phyloP scores from a whole-genome alignment of 768 basidiomycete genomes.

The Tylopilus felleus region DNA sequence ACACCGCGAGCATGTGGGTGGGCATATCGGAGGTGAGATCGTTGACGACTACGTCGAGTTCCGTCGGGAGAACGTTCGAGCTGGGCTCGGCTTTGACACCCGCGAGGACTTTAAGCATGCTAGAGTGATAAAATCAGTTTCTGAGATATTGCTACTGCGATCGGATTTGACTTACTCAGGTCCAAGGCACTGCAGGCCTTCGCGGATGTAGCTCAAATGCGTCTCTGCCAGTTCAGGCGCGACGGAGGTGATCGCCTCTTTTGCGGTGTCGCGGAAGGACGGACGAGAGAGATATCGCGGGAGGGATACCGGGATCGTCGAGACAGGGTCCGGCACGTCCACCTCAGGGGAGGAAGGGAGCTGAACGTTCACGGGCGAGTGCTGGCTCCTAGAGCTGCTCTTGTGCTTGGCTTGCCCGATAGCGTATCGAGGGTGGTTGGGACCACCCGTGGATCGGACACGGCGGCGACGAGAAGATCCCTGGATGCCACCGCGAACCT shows the following conservation, averaged over 20 bases:
- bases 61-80: constrained; percentile 27
- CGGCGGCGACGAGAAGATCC: constrained; percentile 40
- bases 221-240: constrained; percentile 30
- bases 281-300: constrained; percentile 28
- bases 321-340: constrained; percentile 1
- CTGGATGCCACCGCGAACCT: constrained; percentile 30
- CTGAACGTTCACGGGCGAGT: constrained; percentile 28
- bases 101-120: constrained; percentile 32
- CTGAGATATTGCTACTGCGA: neutral
- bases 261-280: constrained; percentile 8
- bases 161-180: constrained; percentile 18
- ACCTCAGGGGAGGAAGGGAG: constrained; percentile 21
- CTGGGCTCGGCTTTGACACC: constrained; percentile 22
- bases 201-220: constrained; percentile 23
- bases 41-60: constrained; percentile 25
- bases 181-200: constrained; percentile 28
- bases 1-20: constrained; percentile 32
- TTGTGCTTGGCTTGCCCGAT: constrained; percentile 40
- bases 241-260: constrained; percentile 12
- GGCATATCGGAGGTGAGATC: constrained; percentile 32
- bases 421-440: constrained; percentile 32
- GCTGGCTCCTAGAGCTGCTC: constrained; percentile 11
- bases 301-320: constrained; percentile 12
- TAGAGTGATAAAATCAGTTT: constrained; percentile 13
- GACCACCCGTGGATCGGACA: constrained; percentile 30